Conservation (phyloP, 805 yeast species). For the Ogataea corticis region DNA sequence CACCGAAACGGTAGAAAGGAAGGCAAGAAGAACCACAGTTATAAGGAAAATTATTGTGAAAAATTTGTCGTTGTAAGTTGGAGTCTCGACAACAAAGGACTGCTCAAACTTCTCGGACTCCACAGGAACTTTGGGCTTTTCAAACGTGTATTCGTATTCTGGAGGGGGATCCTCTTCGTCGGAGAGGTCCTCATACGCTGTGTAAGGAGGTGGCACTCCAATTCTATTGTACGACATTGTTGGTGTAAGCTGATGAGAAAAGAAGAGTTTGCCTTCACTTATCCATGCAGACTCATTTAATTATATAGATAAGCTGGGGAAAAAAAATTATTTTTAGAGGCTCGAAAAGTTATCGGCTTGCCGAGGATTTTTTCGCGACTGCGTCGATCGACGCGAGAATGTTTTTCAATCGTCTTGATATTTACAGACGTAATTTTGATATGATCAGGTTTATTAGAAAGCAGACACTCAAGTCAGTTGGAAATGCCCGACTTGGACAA, state of each 20-base stretch:
- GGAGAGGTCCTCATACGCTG: conserved; percentile 16
- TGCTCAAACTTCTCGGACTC: conserved; percentile 54
- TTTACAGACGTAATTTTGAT: too few species aligned
- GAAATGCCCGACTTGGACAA: conserved; percentile 7
- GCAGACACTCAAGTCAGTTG: too few species aligned
- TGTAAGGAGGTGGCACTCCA: conserved; percentile 21
- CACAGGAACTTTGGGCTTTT: conserved; percentile 32
- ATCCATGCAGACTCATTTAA: background rate
- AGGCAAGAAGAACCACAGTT: conserved; percentile 18
- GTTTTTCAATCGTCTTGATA: background rate
- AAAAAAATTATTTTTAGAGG: background rate
- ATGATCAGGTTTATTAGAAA: too few species aligned
- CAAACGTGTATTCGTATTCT: conserved; percentile 32
- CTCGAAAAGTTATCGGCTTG: background rate
- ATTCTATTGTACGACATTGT: conserved; percentile 8
- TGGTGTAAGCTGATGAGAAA: background rate
- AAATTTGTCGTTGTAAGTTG: conserved; percentile 70
- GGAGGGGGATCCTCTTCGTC: conserved; percentile 27
- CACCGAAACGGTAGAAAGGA: conserved; percentile 14
- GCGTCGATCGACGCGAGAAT: background rate
- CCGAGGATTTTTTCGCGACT: background rate
- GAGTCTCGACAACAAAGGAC: conserved; percentile 62
- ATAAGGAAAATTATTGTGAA: conserved; percentile 53
- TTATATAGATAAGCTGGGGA: background rate
- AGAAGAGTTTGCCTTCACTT: background rate